Evolutionary conservation across 192 early-diverging fungal species (phyloP), one percentile per base, ranked within the genome.

Genomic region (Coemansia sp.): DNA sequence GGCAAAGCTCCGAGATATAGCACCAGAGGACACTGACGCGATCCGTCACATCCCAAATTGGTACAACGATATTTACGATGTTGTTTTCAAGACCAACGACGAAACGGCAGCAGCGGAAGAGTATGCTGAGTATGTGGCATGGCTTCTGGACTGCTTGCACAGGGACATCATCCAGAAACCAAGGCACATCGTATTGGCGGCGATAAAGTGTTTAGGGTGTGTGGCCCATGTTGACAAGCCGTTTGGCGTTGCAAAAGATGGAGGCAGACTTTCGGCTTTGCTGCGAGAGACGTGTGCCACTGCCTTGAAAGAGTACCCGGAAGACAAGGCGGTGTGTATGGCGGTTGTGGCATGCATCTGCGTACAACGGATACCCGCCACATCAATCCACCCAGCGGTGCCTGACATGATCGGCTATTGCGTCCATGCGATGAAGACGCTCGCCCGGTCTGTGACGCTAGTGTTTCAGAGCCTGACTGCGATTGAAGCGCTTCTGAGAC

Each of bases 391-490:
- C 58, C 45, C 58, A 15, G 43, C 61, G 14, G 61, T 73, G 14
- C 48, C 69, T 9, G 38, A 44, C 24, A 46, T 77, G 5, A 64
- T 70, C 8, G 41, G 35, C 35, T 56, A 72, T 8, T 77, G 74
- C 20, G 35, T 44, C 8, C 10, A 48, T 6, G 66, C 57, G 2
- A 34, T 82, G 57, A 41, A 61, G 11, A 21, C 48, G 48, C 67
- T 73, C 30, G 64, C 53, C 26, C 33, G 58, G 12, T 82, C 79
- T 45, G 64, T 71, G 0, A 70, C 79, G 10, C 62, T 69, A 14
- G 67, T 70, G 24, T 82, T 73, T 26, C 74, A 82, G 36, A 71
- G 79, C 34, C 67, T 82, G 55, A 12, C 67, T 11, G 79, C 73
- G 6, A 49, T 82, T 18, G 79, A 82, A 58, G 41, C 62, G 21